Evolutionary conservation across 2,329 filamentous ascomycete genomes (phyloP), one percentile per base, ranked within the genome.

Genomic region (Dactylella cylindrospora): DNA sequence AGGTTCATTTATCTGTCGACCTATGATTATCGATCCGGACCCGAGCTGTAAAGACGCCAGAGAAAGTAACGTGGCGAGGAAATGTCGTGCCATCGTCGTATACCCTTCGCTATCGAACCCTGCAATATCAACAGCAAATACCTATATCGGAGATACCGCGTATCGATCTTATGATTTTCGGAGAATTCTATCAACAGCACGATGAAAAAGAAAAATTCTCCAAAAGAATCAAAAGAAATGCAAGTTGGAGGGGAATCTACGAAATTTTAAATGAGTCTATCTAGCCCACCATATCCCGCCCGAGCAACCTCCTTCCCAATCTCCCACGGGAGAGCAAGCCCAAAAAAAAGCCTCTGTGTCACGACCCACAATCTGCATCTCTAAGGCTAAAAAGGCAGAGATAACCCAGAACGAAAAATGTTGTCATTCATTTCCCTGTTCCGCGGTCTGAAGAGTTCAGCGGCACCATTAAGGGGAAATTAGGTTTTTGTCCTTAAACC

Each of bases 191-290:
- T n/a, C n/a, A n/a, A 38, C 22, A 29, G 5, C 19, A 17, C 22
- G 8, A 44, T 6, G 25, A 31, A 29, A 29, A n/a, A 29, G 10
- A n/a, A n/a, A n/a, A n/a, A n/a, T n/a, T n/a, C n/a, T 15, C 23
- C 28, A 31, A 44, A 15, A 17, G 25, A n/a, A 17, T 22, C n/a
- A 22, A 25, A 35, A 23, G 15, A 2, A 5, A 8, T 32, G 4
- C 15, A 8, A 28, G 15, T 13, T n/a, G n/a, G n/a, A n/a, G 25
- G 29, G 44, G 20, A n/a, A 19, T 13, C 17, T 22, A 51, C 23
- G 41, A 44, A n/a, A 31, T 45, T 54, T 54, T 46, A 46, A 46
- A 46, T 8, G n/a, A n/a, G n/a, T n/a, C n/a, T n/a, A n/a, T n/a
- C n/a, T n/a, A n/a, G n/a, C n/a, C n/a, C n/a, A n/a, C n/a, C n/a